Evolutionary conservation across 2,329 filamentous ascomycete genomes (phyloP), one percentile per base, ranked within the genome.

Genomic region (Ophiobolus disseminans): DNA sequence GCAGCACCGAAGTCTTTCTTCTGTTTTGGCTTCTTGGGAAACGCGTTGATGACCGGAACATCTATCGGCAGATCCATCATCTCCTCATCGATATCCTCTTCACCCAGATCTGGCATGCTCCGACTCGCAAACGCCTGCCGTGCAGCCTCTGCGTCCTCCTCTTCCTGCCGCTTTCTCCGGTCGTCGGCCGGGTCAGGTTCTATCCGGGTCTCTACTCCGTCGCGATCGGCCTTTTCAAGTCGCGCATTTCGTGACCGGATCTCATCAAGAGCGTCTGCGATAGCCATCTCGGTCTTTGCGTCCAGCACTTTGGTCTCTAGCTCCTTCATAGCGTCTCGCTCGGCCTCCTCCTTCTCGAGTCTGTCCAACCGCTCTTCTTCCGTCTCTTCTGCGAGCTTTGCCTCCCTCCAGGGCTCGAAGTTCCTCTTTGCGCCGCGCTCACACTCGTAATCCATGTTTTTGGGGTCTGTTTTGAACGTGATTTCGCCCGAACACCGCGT

Each of bases 221-320:
- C 78, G 65, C 85, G 84, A 46, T 85, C 84, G 7, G 87, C 88
- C 57, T 89, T 82, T 73, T 96, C 90, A 40, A 94, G 86, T 55
- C 91, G 81, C 6, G 94, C 94, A 75, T 99, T 99, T 57, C 93
- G 80, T 42, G 90, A 93, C 46, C 93, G 82, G 48, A 99, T 97
- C 76, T 97, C 92, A 73, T 99, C 94, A 45, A 99, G 77, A 6
- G 92, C 93, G 77, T 99, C 94, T 2, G 94, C 94, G 35, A 97
- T 90, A 14, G 89, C 90, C 92, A 99, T 99, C 75, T 99, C 94
- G 31, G 88, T 82, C 78, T 94, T 92, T 1, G 92, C 92, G 72
- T 99, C 94, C 17, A 89, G 78, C 45, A 93, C 96, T 78, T 97
- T 97, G 55, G 89, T 87, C 76, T 99, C 94, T 37, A 99, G 76